Evolutionary conservation across 2,329 filamentous ascomycete genomes (phyloP).

Genomic region (Aphanocladium album): DNA sequence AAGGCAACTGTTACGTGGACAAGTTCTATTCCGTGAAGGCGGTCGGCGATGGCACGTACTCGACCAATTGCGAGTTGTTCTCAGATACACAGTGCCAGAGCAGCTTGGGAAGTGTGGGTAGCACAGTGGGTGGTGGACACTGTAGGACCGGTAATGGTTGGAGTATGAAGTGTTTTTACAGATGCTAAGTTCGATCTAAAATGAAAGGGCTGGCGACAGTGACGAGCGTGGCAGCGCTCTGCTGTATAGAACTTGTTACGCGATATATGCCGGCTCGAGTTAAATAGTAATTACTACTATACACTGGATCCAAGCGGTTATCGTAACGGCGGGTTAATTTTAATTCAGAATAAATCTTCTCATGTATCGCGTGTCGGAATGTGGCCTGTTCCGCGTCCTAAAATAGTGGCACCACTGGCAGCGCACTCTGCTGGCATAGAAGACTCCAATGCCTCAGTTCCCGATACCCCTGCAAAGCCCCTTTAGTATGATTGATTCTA

Average conservation of each 20-base stretch:
- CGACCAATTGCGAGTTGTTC: conserved; percentile 7
- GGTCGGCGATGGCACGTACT: conserved; percentile 6
- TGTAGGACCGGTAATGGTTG: neutral
- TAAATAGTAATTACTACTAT: too few species aligned
- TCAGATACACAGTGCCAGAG: conserved; percentile 7
- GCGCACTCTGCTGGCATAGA: too few species aligned
- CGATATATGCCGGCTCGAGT: too few species aligned
- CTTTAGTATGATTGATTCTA: too few species aligned
- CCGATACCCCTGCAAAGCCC: too few species aligned
- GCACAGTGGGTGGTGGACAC: neutral
- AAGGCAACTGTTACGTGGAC: conserved; percentile 13
- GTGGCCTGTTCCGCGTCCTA: neutral
- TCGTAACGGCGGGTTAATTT: neutral
- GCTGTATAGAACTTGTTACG: too few species aligned
- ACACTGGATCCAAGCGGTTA: neutral
- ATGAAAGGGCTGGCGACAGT: too few species aligned
- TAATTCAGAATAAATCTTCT: neutral
- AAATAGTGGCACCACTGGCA: neutral
- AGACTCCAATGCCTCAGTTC: too few species aligned
- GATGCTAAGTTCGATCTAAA: conserved; percentile 1
- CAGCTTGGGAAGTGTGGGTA: neutral
- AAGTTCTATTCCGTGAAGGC: conserved; percentile 7
- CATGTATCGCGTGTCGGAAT: neutral
- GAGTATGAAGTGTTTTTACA: conserved; percentile 13
- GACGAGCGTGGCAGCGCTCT: too few species aligned